Evolutionary conservation across 306 rosid species (phyloP).

Genomic region (Hippophae tibetana): DNA sequence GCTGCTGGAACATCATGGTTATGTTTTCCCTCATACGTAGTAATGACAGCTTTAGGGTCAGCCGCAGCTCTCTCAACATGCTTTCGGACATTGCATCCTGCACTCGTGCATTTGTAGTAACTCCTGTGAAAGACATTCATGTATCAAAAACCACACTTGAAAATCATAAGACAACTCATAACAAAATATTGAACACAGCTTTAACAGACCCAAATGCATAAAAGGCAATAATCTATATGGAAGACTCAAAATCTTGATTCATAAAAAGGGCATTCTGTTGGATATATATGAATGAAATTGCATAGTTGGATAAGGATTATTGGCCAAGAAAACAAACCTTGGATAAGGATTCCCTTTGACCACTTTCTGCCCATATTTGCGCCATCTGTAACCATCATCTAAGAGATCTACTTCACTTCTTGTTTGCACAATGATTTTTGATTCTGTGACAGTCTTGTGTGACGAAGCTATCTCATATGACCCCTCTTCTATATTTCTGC

Average conservation of each 20-base stretch:
- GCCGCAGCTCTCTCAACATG: slow-evolving; percentile 94
- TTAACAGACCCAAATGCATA: too few species aligned
- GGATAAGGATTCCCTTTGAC: slow-evolving; percentile 99
- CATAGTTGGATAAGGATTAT: too few species aligned
- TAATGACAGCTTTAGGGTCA: slow-evolving; percentile 83
- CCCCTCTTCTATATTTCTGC: slow-evolving; percentile 62
- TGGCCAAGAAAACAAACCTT: slow-evolving; percentile 30
- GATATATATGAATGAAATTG: too few species aligned
- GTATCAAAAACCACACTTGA: slow-evolving; percentile 3
- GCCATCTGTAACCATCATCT: slow-evolving; percentile 96
- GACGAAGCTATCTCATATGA: slow-evolving; percentile 47
- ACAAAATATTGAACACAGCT: background rate
- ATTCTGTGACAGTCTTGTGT: slow-evolving; percentile 79
- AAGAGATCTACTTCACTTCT: slow-evolving; percentile 92
- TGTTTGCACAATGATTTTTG: slow-evolving; percentile 94
- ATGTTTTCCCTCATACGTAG: slow-evolving; percentile 88
- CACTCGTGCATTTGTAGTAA: slow-evolving; percentile 84
- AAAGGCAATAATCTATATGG: too few species aligned
- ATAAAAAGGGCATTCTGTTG: too few species aligned
- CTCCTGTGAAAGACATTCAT: slow-evolving; percentile 47
- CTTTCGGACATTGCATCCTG: slow-evolving; percentile 91
- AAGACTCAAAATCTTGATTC: too few species aligned
- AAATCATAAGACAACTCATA: background rate
- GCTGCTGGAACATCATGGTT: slow-evolving; percentile 89
- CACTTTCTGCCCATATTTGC: slow-evolving; percentile 96